phyloP scores from a whole-genome alignment of 805 yeast species.

The Helenozyma rhizophorensis region DNA sequence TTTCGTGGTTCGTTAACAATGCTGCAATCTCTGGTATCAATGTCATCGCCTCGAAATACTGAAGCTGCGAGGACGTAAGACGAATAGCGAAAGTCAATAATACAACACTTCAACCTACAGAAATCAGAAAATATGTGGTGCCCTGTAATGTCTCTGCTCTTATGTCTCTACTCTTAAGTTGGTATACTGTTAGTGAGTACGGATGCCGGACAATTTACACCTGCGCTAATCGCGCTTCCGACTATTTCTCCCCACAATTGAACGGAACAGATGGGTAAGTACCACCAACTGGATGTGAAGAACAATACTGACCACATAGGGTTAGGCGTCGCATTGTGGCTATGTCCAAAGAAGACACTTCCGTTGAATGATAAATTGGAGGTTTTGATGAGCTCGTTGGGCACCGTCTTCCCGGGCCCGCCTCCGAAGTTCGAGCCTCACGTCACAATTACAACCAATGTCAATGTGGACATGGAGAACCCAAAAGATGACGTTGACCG shows the following conservation, averaged over 20 bases:
- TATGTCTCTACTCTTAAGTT: too few species aligned
- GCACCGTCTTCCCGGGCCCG: constrained; percentile 64
- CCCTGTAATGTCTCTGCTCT: constrained; percentile 1
- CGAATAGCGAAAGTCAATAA: not conserved
- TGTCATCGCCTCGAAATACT: constrained; percentile 36
- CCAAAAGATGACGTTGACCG: constrained; percentile 52
- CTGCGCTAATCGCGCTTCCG: too few species aligned
- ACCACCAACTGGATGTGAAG: too few species aligned
- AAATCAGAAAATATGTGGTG: not conserved
- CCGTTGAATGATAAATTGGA: constrained; percentile 52
- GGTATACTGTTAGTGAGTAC: too few species aligned
- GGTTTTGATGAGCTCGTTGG: constrained; percentile 59
- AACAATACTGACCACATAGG: constrained; percentile 9
- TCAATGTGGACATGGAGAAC: constrained; percentile 39
- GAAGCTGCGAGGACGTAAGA: too few species aligned
- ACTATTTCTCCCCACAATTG: too few species aligned
- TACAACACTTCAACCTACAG: not conserved
- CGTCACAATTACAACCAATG: constrained; percentile 65
- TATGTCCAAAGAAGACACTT: constrained; percentile 58
- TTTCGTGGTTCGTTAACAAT: constrained; percentile 79
- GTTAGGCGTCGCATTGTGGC: constrained; percentile 64
- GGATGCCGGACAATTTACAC: too few species aligned
- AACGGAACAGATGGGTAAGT: too few species aligned
- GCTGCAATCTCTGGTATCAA: constrained; percentile 68
- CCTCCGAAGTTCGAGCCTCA: constrained; percentile 73